Percentiles rank a stretch among this genome's conserved stretches.
These are phyloP conservation scores for Hanseniaspora mollemarum DNA, from an alignment of 805 yeast species.

Conservation along the genomic window DNA sequence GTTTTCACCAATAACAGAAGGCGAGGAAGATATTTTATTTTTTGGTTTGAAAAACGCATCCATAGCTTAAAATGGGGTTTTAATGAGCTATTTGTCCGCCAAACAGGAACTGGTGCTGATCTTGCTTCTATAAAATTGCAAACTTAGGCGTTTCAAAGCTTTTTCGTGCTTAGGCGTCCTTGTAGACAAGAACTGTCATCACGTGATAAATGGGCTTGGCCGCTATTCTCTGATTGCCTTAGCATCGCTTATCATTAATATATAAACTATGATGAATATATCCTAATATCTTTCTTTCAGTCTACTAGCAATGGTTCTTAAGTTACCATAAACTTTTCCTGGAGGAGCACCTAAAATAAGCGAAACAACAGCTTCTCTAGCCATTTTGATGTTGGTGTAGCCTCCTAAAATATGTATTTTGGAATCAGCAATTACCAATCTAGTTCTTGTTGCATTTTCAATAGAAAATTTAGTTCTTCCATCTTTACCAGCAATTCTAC, in stretches of 20 bases:
- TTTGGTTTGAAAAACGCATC: constrained; percentile 9
- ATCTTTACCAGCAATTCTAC: constrained; percentile 98
- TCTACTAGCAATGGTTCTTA: constrained; percentile 92
- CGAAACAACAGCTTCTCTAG: constrained; percentile 93
- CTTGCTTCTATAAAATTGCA: background rate
- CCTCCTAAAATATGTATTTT: constrained; percentile 96
- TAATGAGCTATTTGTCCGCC: no score
- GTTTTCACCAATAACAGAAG: background rate
- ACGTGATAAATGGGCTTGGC: background rate
- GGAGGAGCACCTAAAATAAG: constrained; percentile 96
- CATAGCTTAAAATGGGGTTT: background rate
- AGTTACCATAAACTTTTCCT: constrained; percentile 93
- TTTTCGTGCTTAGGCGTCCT: no score
- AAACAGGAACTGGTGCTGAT: no score
- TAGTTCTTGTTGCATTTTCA: constrained; percentile 95
- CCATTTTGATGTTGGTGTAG: constrained; percentile 92
- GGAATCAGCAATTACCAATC: constrained; percentile 93
- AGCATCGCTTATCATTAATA: background rate
- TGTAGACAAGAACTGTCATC: no score
- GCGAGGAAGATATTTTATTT: background rate
- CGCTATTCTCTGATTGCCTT: background rate
- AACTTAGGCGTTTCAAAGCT: background rate
- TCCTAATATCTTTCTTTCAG: constrained; percentile 81
- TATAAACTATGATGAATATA: background rate
- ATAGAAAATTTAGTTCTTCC: constrained; percentile 98